Base-by-base conservation (phyloP, 1,139 yeast species). In the Trichomonascaceae sp. region DNA sequence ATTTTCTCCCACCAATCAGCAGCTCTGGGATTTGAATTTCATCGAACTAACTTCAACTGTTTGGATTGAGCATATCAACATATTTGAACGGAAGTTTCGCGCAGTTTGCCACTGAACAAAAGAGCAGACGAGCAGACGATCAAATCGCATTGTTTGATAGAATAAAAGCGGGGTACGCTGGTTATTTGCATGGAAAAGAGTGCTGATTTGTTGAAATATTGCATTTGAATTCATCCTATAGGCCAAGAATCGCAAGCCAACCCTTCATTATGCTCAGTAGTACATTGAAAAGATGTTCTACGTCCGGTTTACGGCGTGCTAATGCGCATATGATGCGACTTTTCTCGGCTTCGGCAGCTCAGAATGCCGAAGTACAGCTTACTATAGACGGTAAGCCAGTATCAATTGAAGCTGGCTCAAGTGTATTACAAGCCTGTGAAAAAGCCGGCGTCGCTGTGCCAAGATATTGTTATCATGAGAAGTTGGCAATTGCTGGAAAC, bases 401-500 rank as follows among this genome's bases (percentile, higher is more conserved):
- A 51, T 76, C 80, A 58, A 84, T 88, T 60, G 96, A 87, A 71
- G 93, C 91, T 50, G 96, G 96, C 5, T 81, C 95, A 45, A 86
- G 96, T 18, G 84, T 88, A 59, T 87, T 88, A 67, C 96, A 88
- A 74, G 96, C 96, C 49, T 90, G 95, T 60, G 96, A 88, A 68
- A 84, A 85, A 73, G 96, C 96, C 27, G 96, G 96, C 53, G 93
- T 87, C 48, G 78, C 84, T 53, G 84, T 88, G 53, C 96, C 96
- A 49, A 81, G 96, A 64, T 88, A 88, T 76, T 88, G 96, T 74
- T 88, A 86, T 76, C 96, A 88, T 72, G 96, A 88, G 66, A 87
- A 88, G 72, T 79, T 88, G 63, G 93, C 95, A 45, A 81, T 88
- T 68, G 96, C 96, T n/a, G 96, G 96, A 70, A 88, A 87, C 74